Percentiles rank a stretch among this genome's conserved stretches.
Evolutionary conservation across 163 green algal species (phyloP).

Genomic region (Chloroidium sp.): DNA sequence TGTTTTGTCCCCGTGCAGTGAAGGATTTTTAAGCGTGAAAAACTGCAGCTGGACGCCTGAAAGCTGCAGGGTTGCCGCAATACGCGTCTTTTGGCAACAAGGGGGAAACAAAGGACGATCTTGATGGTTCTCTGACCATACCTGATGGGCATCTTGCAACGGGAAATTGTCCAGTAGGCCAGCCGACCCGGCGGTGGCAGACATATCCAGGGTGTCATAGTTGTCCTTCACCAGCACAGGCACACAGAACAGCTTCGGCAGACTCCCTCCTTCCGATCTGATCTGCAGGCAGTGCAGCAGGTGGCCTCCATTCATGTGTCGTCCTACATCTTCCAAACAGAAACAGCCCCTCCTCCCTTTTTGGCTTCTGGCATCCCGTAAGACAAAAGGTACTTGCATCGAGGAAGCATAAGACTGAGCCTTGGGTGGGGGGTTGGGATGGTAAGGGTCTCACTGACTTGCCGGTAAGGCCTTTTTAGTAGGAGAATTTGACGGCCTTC

Average conservation of each 20-base stretch:
- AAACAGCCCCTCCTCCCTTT: background rate
- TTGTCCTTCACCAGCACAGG: constrained; percentile 47
- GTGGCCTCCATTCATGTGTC: background rate
- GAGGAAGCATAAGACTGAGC: background rate
- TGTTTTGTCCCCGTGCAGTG: too few species aligned
- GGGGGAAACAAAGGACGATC: background rate
- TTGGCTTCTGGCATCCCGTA: background rate
- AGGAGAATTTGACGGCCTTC: background rate
- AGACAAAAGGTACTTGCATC: background rate
- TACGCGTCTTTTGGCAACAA: too few species aligned
- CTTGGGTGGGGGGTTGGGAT: background rate
- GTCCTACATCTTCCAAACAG: too few species aligned
- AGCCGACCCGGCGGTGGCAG: constrained; percentile 18
- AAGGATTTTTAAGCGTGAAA: too few species aligned
- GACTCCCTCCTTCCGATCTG: background rate
- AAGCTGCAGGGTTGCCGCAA: too few species aligned
- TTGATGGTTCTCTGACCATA: background rate
- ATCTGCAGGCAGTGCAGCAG: background rate
- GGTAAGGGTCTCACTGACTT: background rate
- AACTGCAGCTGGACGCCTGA: too few species aligned
- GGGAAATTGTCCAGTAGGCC: constrained; percentile 27
- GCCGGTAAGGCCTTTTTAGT: background rate
- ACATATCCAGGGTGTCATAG: constrained; percentile 26
- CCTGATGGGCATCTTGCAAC: constrained; percentile 10
- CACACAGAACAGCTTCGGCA: constrained; percentile 31